Percentiles rank a stretch among this genome's conserved stretches.
Conservation (phyloP, 176 grass and related monocot genomes). For the Eremochloa ophiuroides region DNA sequence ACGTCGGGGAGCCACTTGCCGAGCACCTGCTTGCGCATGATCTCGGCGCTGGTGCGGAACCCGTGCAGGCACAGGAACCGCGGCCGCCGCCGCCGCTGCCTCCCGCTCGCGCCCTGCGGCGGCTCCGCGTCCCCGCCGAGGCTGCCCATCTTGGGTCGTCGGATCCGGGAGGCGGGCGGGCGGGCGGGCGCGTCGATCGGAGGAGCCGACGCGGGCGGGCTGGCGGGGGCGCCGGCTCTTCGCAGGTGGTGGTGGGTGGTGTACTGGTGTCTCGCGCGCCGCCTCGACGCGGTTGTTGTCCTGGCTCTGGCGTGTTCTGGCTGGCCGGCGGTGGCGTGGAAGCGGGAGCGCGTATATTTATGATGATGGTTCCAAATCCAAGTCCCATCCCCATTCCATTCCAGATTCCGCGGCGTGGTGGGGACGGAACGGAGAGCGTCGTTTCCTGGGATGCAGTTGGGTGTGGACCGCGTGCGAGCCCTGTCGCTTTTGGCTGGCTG, state of each 20-base stretch:
- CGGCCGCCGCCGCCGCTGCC: slow-evolving; percentile 21
- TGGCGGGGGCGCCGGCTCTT: background rate
- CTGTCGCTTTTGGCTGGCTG: background rate
- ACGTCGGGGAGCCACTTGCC: slow-evolving; percentile 83
- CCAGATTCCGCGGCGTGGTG: background rate
- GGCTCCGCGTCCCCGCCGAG: slow-evolving; percentile 23
- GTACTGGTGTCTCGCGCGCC: too few species aligned
- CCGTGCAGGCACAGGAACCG: slow-evolving; percentile 93
- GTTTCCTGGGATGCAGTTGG: background rate
- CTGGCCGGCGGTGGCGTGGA: background rate
- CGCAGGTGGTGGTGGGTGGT: too few species aligned
- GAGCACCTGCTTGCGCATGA: slow-evolving; percentile 90
- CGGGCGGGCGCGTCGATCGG: background rate
- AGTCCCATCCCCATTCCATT: too few species aligned
- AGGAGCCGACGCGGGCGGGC: too few species aligned
- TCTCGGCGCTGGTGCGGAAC: slow-evolving; percentile 88
- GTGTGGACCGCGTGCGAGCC: background rate
- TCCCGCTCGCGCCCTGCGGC: background rate
- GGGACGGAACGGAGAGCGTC: background rate
- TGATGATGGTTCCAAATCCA: background rate
- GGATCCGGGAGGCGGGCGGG: background rate
- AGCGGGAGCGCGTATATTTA: background rate
- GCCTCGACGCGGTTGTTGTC: too few species aligned
- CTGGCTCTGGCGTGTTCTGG: background rate
- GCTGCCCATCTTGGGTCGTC: slow-evolving; percentile 40